Evolutionary conservation across 2,329 filamentous ascomycete genomes (phyloP).

Genomic region (Fusarium xyrophilum): DNA sequence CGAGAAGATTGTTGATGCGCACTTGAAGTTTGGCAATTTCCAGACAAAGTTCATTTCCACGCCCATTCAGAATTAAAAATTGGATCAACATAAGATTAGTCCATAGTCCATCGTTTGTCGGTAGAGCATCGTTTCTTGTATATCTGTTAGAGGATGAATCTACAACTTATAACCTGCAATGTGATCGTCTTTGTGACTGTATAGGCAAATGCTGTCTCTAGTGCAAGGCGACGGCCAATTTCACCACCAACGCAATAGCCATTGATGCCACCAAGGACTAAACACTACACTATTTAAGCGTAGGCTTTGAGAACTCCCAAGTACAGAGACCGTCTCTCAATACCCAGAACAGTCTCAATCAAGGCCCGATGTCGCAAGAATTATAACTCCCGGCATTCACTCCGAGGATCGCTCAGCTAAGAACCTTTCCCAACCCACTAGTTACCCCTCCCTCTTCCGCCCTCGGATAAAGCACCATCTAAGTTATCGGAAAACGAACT

Average conservation of each 20-base stretch:
- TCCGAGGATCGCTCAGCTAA: slow-evolving; percentile 1
- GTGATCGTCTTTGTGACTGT: background rate
- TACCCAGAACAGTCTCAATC: accelerated
- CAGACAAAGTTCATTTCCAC: background rate
- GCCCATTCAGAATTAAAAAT: accelerated
- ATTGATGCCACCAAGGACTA: background rate
- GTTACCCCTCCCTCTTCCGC: slow-evolving; percentile 10
- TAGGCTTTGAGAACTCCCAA: background rate
- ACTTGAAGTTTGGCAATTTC: background rate
- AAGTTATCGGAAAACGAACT: slow-evolving; percentile 2
- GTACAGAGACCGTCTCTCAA: too few species aligned
- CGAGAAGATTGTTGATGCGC: accelerated
- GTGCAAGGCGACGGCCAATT: background rate
- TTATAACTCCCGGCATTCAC: slow-evolving; percentile 1
- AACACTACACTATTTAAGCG: background rate
- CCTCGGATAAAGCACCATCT: slow-evolving; percentile 6
- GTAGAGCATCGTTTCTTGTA: background rate
- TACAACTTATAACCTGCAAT: background rate
- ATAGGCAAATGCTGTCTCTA: background rate
- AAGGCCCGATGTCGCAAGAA: background rate
- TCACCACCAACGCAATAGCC: background rate
- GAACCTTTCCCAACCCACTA: background rate
- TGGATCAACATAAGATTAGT: too few species aligned
- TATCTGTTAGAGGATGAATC: background rate
- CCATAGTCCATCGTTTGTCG: accelerated